Base-by-base conservation (phyloP, 352 stramenopile genomes). In the Phytophthora brassicae region DNA sequence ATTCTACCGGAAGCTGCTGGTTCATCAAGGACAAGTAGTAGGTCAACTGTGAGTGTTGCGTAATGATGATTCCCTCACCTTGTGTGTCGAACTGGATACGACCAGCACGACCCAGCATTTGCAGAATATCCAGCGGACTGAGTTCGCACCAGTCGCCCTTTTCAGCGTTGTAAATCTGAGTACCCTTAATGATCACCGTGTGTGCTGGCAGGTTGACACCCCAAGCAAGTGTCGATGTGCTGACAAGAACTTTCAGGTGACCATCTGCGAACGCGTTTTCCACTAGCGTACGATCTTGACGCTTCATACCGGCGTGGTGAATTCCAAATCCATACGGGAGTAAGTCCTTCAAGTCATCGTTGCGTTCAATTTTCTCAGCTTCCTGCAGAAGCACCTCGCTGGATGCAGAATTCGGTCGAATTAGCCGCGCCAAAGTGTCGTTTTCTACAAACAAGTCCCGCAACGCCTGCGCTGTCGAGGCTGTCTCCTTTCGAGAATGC, bases 171-270 rank as follows among this genome's bases (percentile, higher is more conserved):
- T 99, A 99, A 65, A 99, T 99, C 70, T 99, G 97, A 24, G 98
- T 99, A n/a, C 98, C 98, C 79, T 99, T 99, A 70, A 99, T 99
- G 63, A 99, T 99, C 14, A 99, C 98, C 5, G 97, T 99, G 77
- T 99, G 97, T 0, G 97, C 97, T 6, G 98, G 98, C 44, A 99
- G 75, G 73, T 99, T 99, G 19, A 99, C 97, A 76, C 98, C 98
- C 98, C 98, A 99, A 1, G 98, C 98, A 14, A 99, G 80, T 29
- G 98, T 99, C 29, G 97, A 97, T 6, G 98, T 99, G 42, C 91
- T 99, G 49, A 98, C 95, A 17, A 99, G 73, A 5, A 99, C 97
- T 61, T 94, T 90, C 59, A 99, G 90, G 58, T 99, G 96, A 14
- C 97, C 96, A 60, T 97, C 94, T 33, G 94, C 95, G 68, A 99